Base-by-base conservation (phyloP, 2,329 filamentous ascomycete genomes). In the Botrytis cinerea region DNA sequence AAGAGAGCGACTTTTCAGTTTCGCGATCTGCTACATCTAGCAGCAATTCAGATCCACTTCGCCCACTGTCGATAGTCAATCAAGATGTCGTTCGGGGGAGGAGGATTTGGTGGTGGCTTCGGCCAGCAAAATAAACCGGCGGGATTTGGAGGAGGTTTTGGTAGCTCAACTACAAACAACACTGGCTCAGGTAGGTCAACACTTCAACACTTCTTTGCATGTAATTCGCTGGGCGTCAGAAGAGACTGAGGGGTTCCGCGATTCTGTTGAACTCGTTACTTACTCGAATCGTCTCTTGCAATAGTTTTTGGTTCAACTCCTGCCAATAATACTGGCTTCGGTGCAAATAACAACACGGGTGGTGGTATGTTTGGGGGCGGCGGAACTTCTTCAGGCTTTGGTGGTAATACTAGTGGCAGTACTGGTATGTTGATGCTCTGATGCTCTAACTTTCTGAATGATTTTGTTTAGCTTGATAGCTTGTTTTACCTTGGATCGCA, bases 141-240 rank as follows among this genome's bases (percentile, higher is more conserved):
- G 78, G 84, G 83, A 35, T 92, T 92, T 82, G 87, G 88, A 77
- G 87, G 88, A 78, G 89, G 88, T 62, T 91, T 82, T 79, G 84
- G 82, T 73, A 75, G 73, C 71, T 76, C 77, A 45, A 74, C 73
- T 66, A 38, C 45, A 57, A 71, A 57, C 63, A 80, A 78, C 67
- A 79, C 79, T 38, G 80, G 78, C 76, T 79, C 79, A 80, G 83
- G 81, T 82, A 81, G 74, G 80, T 80, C 72, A 73, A 73, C 72
- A 74, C 71, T 77, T 71, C 57, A 63, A 46, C 54, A 67, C 74
- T 74, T 73, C 28, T 68, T 73, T 57, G 35, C 48, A 43, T 71
- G n/a, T 43, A 9, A 32, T 28, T 25, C 35, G 28, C 40, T 32
- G 25, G 48, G 48, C 32, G 40, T 40, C 28, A 60, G 48, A 51